Base-by-base conservation (phyloP, 1,284 basidiomycete genomes). In the Leccinum subrobustum region DNA sequence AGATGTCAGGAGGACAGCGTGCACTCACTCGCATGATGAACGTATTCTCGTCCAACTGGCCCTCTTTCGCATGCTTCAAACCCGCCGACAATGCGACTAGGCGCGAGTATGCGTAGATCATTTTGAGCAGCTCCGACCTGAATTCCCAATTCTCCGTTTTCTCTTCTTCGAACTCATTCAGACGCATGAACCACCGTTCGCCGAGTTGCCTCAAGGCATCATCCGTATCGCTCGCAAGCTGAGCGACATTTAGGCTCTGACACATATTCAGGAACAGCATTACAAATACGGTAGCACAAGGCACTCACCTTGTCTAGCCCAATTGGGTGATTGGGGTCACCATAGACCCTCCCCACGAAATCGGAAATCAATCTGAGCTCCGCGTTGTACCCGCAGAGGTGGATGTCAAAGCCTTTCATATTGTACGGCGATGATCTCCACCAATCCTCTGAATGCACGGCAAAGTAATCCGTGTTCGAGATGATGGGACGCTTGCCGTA, bases 401-500 rank as follows among this genome's bases (percentile, higher is more conserved):
- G 91, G 57, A 93, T 86, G 69, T 93, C 91, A 65, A 91, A 91
- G 65, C 87, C 80, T 48, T 77, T 75, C 73, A 90, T 76, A 66
- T 90, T 92, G 73, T 83, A 85, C 6, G 77, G 78, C 1, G 88
- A 90, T 59, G 79, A 82, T 58, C 77, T 75, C 85, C 89, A 92
- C 92, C 92, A 95, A 58, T 83, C 77, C 52, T 83, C 83, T 3
- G 85, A 88, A 68, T 92, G 88, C 60, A 82, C 83, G 16, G 91
- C 88, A 66, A 88, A 84, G 65, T 89, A 91, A 70, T 92, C 91
- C n/a, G 78, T 77, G 63, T 87, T 82, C 63, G 80, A 81, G 73
- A 95, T 91, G 59, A 88, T 88, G 18, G 90, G 83, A 1, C 83
- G 81, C 75, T 93, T 93, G 57, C 92, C 92, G 73, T 93, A 92